Conservation (phyloP, 129 eudicot species). For the Arctium lappa region DNA sequence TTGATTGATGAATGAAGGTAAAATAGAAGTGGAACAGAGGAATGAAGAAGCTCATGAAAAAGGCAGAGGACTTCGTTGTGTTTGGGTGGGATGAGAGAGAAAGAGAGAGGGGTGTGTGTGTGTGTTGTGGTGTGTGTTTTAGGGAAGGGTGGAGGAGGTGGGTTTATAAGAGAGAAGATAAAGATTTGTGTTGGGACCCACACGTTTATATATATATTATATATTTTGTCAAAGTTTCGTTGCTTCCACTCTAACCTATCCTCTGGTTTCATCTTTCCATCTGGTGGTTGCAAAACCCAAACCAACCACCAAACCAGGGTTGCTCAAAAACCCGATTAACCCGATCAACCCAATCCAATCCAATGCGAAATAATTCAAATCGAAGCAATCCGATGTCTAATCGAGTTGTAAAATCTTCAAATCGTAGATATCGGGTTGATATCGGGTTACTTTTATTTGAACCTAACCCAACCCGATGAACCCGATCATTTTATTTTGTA, state of each 20-base stretch:
- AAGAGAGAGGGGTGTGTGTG: slow-evolving; percentile 2
- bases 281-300: too few relatives aligned
- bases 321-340: too few relatives aligned
- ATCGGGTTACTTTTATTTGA: too few relatives aligned
- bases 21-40: slow-evolving; percentile 9
- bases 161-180: slow-evolving; percentile 53
- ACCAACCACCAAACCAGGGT: too few relatives aligned
- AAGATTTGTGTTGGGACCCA: slow-evolving; percentile 53
- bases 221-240: slow-evolving; percentile 16
- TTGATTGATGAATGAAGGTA: not conserved
- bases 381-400: too few relatives aligned
- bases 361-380: too few relatives aligned
- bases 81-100: slow-evolving; percentile 3
- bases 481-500: too few relatives aligned
- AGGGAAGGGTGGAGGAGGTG: slow-evolving; percentile 22
- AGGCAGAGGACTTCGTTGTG: slow-evolving; percentile 27
- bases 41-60: slow-evolving; percentile 18
- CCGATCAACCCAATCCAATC: too few relatives aligned
- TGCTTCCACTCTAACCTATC: slow-evolving; percentile 50
- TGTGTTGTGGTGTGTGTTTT: slow-evolving; percentile 6
- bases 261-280: not conserved
- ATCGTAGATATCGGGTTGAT: too few relatives aligned
- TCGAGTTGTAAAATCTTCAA: too few relatives aligned
- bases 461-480: too few relatives aligned
- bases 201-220: slow-evolving; percentile 21